Evolutionary conservation across 2,329 filamentous ascomycete species (phyloP).

Genomic region (Diaporthe aspalathi): DNA sequence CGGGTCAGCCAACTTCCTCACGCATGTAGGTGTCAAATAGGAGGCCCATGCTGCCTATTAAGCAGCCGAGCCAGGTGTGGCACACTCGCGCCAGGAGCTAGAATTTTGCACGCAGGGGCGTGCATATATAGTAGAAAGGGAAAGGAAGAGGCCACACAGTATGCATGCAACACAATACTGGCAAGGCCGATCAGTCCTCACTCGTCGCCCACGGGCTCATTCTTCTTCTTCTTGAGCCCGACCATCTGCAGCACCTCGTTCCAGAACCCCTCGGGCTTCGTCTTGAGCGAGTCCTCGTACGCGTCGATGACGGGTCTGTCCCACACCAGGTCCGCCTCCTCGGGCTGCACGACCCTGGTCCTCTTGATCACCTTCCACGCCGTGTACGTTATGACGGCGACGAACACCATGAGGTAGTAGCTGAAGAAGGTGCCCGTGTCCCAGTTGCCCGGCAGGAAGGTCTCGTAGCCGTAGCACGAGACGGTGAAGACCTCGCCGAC

Average conservation of each 20-base stretch:
- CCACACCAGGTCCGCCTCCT: slow-evolving; percentile 50
- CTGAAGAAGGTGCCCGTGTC: slow-evolving; percentile 50
- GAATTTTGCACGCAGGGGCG: not conserved
- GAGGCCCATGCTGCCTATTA: not conserved
- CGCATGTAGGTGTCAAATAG: not conserved
- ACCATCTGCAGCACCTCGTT: slow-evolving; percentile 61
- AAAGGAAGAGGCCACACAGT: not conserved
- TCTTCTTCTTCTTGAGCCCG: slow-evolving; percentile 49
- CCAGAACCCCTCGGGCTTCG: slow-evolving; percentile 66
- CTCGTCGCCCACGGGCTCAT: slow-evolving; percentile 21
- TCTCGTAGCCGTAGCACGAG: slow-evolving; percentile 66
- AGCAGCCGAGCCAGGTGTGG: not conserved
- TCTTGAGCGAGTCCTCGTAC: slow-evolving; percentile 64
- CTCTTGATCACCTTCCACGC: slow-evolving; percentile 74
- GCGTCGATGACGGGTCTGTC: slow-evolving; percentile 45
- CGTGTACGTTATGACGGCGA: slow-evolving; percentile 64
- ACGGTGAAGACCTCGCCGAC: slow-evolving; percentile 57
- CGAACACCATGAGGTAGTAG: slow-evolving; percentile 67
- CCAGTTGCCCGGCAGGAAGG: slow-evolving; percentile 45
- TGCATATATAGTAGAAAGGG: slow-evolving; percentile 1
- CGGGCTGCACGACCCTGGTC: slow-evolving; percentile 64
- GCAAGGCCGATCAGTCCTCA: not conserved
- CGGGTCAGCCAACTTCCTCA: not conserved
- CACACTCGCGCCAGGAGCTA: slow-evolving; percentile 24
- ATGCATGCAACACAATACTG: too few species aligned